These are phyloP conservation scores for Skeletonema potamos DNA, from an alignment of 108 stramenopile genomes.

Conservation along the genomic window DNA sequence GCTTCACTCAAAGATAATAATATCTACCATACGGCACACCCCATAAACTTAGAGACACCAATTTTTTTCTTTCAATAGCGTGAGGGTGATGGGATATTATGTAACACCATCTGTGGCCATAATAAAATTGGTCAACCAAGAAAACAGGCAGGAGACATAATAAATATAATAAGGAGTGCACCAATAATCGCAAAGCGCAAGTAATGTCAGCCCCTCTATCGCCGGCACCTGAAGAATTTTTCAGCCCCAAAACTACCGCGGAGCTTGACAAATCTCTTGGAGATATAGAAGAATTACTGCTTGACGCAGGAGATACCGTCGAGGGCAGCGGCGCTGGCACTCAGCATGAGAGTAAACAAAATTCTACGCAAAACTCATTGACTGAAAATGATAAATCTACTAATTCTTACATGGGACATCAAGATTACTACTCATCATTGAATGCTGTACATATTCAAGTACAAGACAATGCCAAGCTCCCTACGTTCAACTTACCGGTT, in stretches of 20 bases:
- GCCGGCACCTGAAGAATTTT: background rate
- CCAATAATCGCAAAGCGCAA: background rate
- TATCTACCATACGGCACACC: too few species aligned
- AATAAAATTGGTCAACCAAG: background rate
- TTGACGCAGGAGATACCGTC: slow-evolving; percentile 3
- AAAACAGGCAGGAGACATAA: background rate
- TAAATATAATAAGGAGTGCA: background rate
- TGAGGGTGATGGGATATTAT: too few species aligned
- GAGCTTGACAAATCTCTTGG: slow-evolving; percentile 32
- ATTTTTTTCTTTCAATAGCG: too few species aligned
- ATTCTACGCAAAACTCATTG: background rate
- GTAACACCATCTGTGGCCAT: too few species aligned
- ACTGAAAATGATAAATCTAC: background rate
- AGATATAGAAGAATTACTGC: slow-evolving; percentile 32
- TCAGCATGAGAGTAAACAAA: background rate
- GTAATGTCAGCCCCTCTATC: background rate
- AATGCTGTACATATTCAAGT: slow-evolving; percentile 85
- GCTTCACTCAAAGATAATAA: too few species aligned
- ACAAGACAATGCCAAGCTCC: slow-evolving; percentile 81
- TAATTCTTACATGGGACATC: background rate
- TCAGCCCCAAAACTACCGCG: slow-evolving; percentile 12
- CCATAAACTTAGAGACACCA: too few species aligned
- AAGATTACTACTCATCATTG: slow-evolving; percentile 9
- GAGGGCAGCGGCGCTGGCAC: background rate
- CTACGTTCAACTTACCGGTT: slow-evolving; percentile 62